A percentile compares a stretch with the other conserved stretches of the same genome.
These are phyloP conservation scores for Vicia faba DNA, from an alignment of 306 rosid species.

Conservation along the genomic window DNA sequence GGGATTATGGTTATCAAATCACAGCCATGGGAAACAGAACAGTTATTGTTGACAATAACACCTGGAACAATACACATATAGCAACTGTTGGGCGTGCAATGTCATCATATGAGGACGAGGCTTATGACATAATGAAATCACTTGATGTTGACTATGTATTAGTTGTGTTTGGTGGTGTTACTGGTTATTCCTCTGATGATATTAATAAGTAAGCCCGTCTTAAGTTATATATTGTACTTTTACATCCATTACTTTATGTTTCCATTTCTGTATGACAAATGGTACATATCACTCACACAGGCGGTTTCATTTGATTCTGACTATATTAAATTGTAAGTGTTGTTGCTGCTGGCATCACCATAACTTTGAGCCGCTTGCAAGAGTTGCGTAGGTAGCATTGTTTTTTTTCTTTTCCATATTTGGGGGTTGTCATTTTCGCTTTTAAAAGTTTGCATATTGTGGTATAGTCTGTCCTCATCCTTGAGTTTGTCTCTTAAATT, in stretches of 20 bases:
- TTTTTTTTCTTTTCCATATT: neutral
- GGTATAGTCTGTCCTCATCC: conserved; percentile 1
- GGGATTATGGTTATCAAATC: conserved; percentile 99
- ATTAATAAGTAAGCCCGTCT: conserved; percentile 85
- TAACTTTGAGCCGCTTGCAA: conserved; percentile 22
- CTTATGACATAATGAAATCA: conserved; percentile 88
- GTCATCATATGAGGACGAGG: conserved; percentile 98
- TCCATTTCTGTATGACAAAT: conserved; percentile 16
- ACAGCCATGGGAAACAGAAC: conserved; percentile 99
- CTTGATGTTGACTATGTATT: conserved; percentile 95
- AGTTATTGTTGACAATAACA: conserved; percentile 97
- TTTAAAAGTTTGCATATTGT: conserved; percentile 13
- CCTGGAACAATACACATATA: conserved; percentile 99
- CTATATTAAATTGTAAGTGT: conserved; percentile 11
- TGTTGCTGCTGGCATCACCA: neutral
- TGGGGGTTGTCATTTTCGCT: conserved; percentile 19
- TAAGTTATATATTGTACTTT: conserved; percentile 25
- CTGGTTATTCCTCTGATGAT: conserved; percentile 98
- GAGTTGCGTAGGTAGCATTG: conserved; percentile 23
- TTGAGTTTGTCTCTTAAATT: neutral
- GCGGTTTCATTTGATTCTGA: conserved; percentile 29
- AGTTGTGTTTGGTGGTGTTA: conserved; percentile 98
- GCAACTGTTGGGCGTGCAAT: conserved; percentile 99
- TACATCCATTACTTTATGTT: conserved; percentile 7
- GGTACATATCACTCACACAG: conserved; percentile 10